A percentile compares a stretch with the other conserved stretches of the same genome.
phyloP scores from a whole-genome alignment of 306 rosid genomes.

The Ziziphus jujuba region DNA sequence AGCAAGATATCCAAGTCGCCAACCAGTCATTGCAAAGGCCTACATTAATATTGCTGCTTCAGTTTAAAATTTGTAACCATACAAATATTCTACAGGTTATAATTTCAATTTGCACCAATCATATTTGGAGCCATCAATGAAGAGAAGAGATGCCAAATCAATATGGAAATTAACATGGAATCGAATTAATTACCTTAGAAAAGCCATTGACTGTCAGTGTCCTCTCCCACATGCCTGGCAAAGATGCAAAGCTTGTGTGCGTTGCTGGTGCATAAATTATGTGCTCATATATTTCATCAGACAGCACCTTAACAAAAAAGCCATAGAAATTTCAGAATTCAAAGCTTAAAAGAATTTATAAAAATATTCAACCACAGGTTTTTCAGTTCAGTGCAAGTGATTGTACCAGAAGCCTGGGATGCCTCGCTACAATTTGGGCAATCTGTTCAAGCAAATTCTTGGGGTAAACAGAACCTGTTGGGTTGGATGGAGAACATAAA shows the following conservation, averaged over 20 bases:
- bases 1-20: conserved; percentile 96
- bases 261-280: conserved; percentile 91
- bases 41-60: conserved; percentile 19
- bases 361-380: conserved; percentile 17
- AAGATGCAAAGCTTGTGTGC: conserved; percentile 93
- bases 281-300: conserved; percentile 94
- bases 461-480: conserved; percentile 96
- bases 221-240: conserved; percentile 97
- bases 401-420: conserved; percentile 96
- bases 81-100: background rate
- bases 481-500: conserved; percentile 95
- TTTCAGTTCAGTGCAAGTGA: conserved; percentile 12
- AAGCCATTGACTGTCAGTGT: conserved; percentile 93
- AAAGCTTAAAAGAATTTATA: background rate
- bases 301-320: conserved; percentile 61
- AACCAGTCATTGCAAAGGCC: conserved; percentile 99
- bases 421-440: conserved; percentile 80
- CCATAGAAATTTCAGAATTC: conserved; percentile 16
- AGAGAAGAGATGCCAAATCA: conserved; percentile 4
- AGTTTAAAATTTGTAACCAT: conserved; percentile 1
- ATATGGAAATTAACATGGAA: background rate
- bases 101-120: background rate
- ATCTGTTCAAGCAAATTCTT: conserved; percentile 78
- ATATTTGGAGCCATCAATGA: conserved; percentile 6
- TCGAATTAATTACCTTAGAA: conserved; percentile 65